Percentiles rank a stretch among this genome's conserved stretches.
Evolutionary conservation across 371 early-diverging fungal genomes (phyloP).

Genomic region (Smittium culicis): DNA sequence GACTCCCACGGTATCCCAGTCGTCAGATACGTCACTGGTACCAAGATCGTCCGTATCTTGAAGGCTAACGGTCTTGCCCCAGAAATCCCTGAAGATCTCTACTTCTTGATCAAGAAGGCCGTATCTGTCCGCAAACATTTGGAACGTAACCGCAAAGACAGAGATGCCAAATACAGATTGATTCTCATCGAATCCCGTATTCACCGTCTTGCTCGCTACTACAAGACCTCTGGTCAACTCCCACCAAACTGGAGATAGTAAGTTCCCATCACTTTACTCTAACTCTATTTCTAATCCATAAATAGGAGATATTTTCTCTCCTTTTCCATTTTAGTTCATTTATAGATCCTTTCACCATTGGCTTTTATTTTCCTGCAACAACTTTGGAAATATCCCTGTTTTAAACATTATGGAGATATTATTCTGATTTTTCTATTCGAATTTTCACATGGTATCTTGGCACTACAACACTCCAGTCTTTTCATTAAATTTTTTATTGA

Average conservation of each 20-base stretch:
- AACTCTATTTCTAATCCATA: too few species aligned
- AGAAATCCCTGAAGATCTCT: slow-evolving; percentile 98
- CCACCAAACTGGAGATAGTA: slow-evolving; percentile 99
- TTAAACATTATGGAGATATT: too few species aligned
- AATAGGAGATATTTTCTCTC: too few species aligned
- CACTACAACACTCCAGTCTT: too few species aligned
- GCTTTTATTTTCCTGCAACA: too few species aligned
- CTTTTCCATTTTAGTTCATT: too few species aligned
- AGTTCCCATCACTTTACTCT: slow-evolving; percentile 23
- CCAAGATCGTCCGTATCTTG: slow-evolving; percentile 68
- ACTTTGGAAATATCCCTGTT: too few species aligned
- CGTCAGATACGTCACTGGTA: slow-evolving; percentile 90
- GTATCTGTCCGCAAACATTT: slow-evolving; percentile 98
- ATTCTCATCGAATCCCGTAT: slow-evolving; percentile 98
- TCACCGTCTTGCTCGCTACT: slow-evolving; percentile 98
- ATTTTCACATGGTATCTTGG: too few species aligned
- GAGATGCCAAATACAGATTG: slow-evolving; percentile 98
- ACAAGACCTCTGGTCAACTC: slow-evolving; percentile 95
- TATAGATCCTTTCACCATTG: too few species aligned
- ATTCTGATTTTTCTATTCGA: too few species aligned
- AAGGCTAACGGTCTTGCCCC: slow-evolving; percentile 68
- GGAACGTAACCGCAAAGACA: slow-evolving; percentile 98
- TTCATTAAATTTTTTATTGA: too few species aligned
- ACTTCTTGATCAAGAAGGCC: slow-evolving; percentile 99
- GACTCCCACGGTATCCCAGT: slow-evolving; percentile 97